Percentiles rank a stretch among this genome's conserved stretches.
These are phyloP conservation scores for Moricandia moricandioides DNA, from an alignment of 345 rosid genomes.

Conservation along the genomic window DNA sequence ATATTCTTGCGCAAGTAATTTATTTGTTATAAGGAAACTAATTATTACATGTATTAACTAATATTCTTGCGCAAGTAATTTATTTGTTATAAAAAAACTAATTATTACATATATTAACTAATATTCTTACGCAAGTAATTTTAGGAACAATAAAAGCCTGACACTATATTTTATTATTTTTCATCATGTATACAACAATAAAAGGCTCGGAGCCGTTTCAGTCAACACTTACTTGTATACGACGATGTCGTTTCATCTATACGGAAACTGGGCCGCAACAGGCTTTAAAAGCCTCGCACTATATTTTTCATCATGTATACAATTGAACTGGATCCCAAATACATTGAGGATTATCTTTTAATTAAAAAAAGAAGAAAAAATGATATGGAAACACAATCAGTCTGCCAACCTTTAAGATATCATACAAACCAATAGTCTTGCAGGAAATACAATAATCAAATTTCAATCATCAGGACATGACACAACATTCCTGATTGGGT, in stretches of 20 bases:
- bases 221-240: not conserved
- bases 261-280: constrained; percentile 3
- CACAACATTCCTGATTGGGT: not conserved
- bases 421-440: not conserved
- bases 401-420: constrained; percentile 1
- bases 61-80: too few relatives aligned
- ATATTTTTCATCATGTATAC: not conserved
- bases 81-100: too few relatives aligned
- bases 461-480: constrained; percentile 4
- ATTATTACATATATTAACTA: too few relatives aligned
- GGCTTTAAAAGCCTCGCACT: constrained; percentile 1
- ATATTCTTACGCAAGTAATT: too few relatives aligned
- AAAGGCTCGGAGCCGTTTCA: constrained; percentile 20
- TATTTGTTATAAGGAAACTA: too few relatives aligned
- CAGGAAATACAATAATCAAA: constrained; percentile 21
- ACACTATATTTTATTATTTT: too few relatives aligned
- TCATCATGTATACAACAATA: too few relatives aligned
- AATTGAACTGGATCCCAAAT: not conserved
- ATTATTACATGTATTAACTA: too few relatives aligned
- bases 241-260: constrained; percentile 4
- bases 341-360: not conserved
- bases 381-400: not conserved
- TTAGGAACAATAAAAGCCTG: too few relatives aligned
- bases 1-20: too few relatives aligned
- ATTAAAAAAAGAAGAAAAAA: too few relatives aligned